Conservation (phyloP, 1,139 yeast species). For the Kurtzmaniella quercitrusa region DNA sequence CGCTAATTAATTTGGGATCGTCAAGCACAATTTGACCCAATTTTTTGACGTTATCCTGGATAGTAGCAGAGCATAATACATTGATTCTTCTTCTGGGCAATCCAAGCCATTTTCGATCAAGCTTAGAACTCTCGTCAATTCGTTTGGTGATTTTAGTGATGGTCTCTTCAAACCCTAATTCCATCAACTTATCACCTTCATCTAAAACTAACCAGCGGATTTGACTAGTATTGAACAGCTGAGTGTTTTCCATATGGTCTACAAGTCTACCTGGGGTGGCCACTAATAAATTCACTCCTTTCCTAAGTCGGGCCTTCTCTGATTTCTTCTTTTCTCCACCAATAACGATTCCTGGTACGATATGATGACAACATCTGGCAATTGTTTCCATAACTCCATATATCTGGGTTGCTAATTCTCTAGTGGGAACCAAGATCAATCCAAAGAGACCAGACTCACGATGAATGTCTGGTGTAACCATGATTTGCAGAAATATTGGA, state of each 20-base stretch:
- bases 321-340: slow-evolving; percentile 95
- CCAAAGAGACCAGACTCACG: slow-evolving; percentile 89
- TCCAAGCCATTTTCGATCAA: slow-evolving; percentile 40
- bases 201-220: slow-evolving; percentile 83
- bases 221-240: slow-evolving; percentile 62
- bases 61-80: slow-evolving; percentile 90
- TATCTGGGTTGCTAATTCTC: slow-evolving; percentile 93
- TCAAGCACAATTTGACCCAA: slow-evolving; percentile 73
- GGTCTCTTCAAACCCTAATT: slow-evolving; percentile 92
- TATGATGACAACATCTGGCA: slow-evolving; percentile 68
- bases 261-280: slow-evolving; percentile 92
- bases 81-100: slow-evolving; percentile 72
- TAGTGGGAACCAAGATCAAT: slow-evolving; percentile 81
- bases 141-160: slow-evolving; percentile 67
- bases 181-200: slow-evolving; percentile 95
- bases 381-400: slow-evolving; percentile 73
- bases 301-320: slow-evolving; percentile 85
- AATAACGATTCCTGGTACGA: slow-evolving; percentile 89
- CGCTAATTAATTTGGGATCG: slow-evolving; percentile 62
- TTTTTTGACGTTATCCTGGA: slow-evolving; percentile 73
- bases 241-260: slow-evolving; percentile 88
- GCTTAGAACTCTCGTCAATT: slow-evolving; percentile 43
- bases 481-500: slow-evolving; percentile 73
- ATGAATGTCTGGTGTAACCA: slow-evolving; percentile 47
- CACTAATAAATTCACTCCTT: slow-evolving; percentile 83